Percentiles rank a stretch among this genome's conserved stretches.
These are phyloP conservation scores for Chaetomiaceae sp. DNA, from an alignment of 2,329 filamentous ascomycete genomes.

Conservation along the genomic window DNA sequence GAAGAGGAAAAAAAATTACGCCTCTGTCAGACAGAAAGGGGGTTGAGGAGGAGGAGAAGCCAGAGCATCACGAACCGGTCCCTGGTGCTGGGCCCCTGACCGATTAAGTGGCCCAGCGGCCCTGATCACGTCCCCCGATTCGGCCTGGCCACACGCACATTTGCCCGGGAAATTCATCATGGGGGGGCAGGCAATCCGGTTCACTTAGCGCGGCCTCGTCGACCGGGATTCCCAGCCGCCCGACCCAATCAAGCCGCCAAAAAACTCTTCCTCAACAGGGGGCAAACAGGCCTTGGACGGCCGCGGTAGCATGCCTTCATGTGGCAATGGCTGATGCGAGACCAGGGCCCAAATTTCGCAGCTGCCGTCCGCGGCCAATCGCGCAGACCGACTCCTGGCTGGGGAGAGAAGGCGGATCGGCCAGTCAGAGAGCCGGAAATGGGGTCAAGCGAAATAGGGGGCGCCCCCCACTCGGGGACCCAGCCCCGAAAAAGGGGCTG, in stretches of 20 bases:
- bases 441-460: slow-evolving; percentile 16
- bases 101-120: slow-evolving; percentile 8
- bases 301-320: slow-evolving; percentile 4
- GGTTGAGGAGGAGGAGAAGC: slow-evolving; percentile 2
- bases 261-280: slow-evolving; percentile 15
- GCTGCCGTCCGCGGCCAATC: slow-evolving; percentile 13
- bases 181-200: not conserved
- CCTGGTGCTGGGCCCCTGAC: slow-evolving; percentile 2
- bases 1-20: slow-evolving; percentile 10
- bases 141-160: not conserved
- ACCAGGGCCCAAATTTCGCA: slow-evolving; percentile 13
- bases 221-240: slow-evolving; percentile 11
- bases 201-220: slow-evolving; percentile 5
- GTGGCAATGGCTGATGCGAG: slow-evolving; percentile 16
- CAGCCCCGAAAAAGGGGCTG: slow-evolving; percentile 5
- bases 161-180: slow-evolving; percentile 7
- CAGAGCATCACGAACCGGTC: slow-evolving; percentile 6
- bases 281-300: not conserved
- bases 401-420: not conserved
- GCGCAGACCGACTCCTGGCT: not conserved
- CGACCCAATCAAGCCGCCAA: slow-evolving; percentile 16
- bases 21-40: slow-evolving; percentile 1
- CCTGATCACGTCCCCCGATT: slow-evolving; percentile 13
- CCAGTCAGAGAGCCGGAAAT: slow-evolving; percentile 10
- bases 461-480: not conserved